Base-by-base conservation (phyloP, 1,284 basidiomycete genomes). In the Apiotrichum akiyoshidainum region DNA sequence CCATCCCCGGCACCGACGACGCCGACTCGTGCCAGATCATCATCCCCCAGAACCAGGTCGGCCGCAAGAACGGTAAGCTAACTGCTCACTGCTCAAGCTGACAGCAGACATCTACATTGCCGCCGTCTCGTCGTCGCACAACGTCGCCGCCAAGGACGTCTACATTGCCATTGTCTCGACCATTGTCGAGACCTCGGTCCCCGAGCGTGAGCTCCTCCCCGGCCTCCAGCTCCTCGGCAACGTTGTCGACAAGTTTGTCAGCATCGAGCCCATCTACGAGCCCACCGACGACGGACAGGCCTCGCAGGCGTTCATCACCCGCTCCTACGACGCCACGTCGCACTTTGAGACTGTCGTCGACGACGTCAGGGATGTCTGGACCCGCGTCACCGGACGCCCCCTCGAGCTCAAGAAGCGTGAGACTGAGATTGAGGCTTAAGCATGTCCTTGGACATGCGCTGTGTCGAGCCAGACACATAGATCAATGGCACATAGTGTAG, bases 311-410 rank as follows among this genome's bases (percentile, higher is more conserved):
- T 99, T 91, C 81, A 87, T 99, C 81, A 98, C 96, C 58, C 90
- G 89, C 59, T 97, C 93, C 9, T 98, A 98, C 79, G 96, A 99
- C 77, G 93, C 96, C 13, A 98, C 96, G 11, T 94, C 91, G 51
- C 96, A 99, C 81, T 99, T 99, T 74, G 96, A 99, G 83, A 97
- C 94, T 42, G 92, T 94, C 55, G 90, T 92, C 44, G 91, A 95
- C 58, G 93, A 96, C 65, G 94, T 98, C 45, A 86, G 88, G 64
- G 88, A 95, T 77, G 90, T 96, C 39, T 98, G 91, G 90, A 86
- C 88, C 80, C 83, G 92, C 59, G 86, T 94, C 61, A 82, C 74
- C 61, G 76, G 76, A 41, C 72, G 75, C 64, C 66, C 68, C 26
- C 66, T 79, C 58, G 73, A 75, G 4, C 65, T 79, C 58, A 77